These are phyloP conservation scores for Pyrenophora graminea DNA, from an alignment of 2,329 filamentous ascomycete genomes.

Conservation along the genomic window DNA sequence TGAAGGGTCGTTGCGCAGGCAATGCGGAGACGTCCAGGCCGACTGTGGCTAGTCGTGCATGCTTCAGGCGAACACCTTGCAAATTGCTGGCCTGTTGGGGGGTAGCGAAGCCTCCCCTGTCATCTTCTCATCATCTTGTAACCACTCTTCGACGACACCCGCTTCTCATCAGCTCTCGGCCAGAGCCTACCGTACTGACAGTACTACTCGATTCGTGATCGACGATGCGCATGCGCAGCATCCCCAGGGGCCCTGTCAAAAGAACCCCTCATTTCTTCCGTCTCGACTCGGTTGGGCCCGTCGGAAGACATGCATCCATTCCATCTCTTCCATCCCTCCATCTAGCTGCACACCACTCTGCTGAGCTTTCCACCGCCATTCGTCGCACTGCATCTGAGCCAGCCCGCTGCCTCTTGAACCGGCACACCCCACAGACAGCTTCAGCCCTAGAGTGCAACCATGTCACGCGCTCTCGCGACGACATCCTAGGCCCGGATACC, in stretches of 20 bases:
- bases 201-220: conserved; percentile 24
- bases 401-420: conserved; percentile 25
- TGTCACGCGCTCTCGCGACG: conserved; percentile 38
- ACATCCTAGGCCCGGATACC: conserved; percentile 29
- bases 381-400: conserved; percentile 26
- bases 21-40: conserved; percentile 49
- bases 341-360: conserved; percentile 45
- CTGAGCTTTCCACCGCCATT: conserved; percentile 44
- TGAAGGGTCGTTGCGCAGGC: conserved; percentile 45
- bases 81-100: conserved; percentile 45
- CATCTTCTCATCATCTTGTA: conserved; percentile 30
- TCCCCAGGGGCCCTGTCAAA: conserved; percentile 22
- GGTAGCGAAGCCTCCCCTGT: conserved; percentile 36
- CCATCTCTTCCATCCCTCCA: conserved; percentile 32
- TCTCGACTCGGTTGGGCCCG: conserved; percentile 36
- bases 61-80: conserved; percentile 46
- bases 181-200: not conserved
- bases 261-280: conserved; percentile 33
- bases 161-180: conserved; percentile 26
- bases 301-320: conserved; percentile 19
- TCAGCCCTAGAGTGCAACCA: conserved; percentile 25
- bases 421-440: conserved; percentile 21
- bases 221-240: conserved; percentile 18
- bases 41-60: conserved; percentile 45
- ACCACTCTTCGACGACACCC: conserved; percentile 31